phyloP scores from a whole-genome alignment of 2,329 filamentous ascomycete species.

The Fusarium irregulare region DNA sequence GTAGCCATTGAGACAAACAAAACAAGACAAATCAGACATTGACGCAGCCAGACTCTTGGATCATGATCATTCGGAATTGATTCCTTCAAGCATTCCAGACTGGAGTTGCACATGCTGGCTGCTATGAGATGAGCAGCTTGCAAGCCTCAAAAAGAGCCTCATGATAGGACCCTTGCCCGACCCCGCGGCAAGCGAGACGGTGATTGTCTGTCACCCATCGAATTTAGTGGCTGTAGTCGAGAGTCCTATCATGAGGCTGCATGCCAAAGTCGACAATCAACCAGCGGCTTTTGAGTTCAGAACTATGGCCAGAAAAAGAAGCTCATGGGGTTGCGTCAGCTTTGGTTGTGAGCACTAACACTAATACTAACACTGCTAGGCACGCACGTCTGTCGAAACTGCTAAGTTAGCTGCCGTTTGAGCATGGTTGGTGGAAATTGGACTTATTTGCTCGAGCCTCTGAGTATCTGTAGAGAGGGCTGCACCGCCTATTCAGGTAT shows the following conservation, averaged over 20 bases:
- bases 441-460: neutral
- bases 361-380: constrained; percentile 11
- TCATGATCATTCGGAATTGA: constrained; percentile 18
- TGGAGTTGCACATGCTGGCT: neutral
- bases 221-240: constrained; percentile 12
- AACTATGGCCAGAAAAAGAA: constrained; percentile 41
- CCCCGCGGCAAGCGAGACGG: constrained; percentile 14
- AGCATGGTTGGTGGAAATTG: constrained; percentile 41
- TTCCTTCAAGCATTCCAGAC: constrained; percentile 21
- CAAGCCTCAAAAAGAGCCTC: constrained; percentile 29
- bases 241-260: constrained; percentile 18
- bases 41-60: constrained; percentile 16
- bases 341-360: constrained; percentile 38
- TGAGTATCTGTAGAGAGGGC: neutral
- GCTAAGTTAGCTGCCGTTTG: constrained; percentile 27
- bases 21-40: neutral
- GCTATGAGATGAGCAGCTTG: neutral
- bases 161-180: constrained; percentile 32
- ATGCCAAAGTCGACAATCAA: constrained; percentile 33
- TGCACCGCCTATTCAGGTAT: constrained; percentile 3
- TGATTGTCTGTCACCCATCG: constrained; percentile 15
- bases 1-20: constrained; percentile 33
- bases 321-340: constrained; percentile 42
- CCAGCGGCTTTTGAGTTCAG: constrained; percentile 39
- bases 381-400: constrained; percentile 24